Base-by-base conservation (phyloP, 371 early-diverging fungal genomes). In the Mortierella sp. region DNA sequence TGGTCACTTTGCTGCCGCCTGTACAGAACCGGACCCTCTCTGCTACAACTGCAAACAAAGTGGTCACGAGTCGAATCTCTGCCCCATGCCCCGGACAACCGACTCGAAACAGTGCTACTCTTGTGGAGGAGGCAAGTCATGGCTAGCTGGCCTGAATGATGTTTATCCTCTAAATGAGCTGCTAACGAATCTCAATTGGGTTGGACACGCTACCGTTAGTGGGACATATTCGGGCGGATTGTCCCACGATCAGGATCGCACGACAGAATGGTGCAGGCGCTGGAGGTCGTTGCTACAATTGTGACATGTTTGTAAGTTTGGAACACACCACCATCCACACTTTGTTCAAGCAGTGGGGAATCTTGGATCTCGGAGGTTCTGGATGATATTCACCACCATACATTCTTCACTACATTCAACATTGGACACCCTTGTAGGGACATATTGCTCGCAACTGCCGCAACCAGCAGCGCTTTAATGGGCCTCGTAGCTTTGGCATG, bases 21-120 rank as follows among this genome's bases (percentile, higher is more conserved):
- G 86, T 57, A 76, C 83, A 4, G 84, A 82, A 53, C 61, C 81
- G 24, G 85, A 86, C 50, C 80, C 80, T 56, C 82, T 86, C 47
- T 86, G 86, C 60, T 86, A 85, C 61, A 86, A 86, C 74, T 86
- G 86, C 60, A 87, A 86, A 64, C 83, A 84, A 50, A 71, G 86
- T 28, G 89, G 89, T 6, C 89, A 88, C 34, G 81, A 86, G 57
- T 83, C 87, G 19, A 82, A 73, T 43, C 68, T 82, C 34, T 88
- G 89, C 56, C 80, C 85, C 49, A 78, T 73, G 56, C 84, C 84
- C 25, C 85, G 82, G 43, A 81, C 82, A 22, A 63, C 82, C 29
- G 86, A 86, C 25, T 65, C 86, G 8, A 86, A 85, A 63, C 82
- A 85, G 63, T 88, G 89, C 27, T 88, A 85, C 61, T 65, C 80